phyloP scores from a whole-genome alignment of 306 rosid genomes.

The Begonia loranthoides region DNA sequence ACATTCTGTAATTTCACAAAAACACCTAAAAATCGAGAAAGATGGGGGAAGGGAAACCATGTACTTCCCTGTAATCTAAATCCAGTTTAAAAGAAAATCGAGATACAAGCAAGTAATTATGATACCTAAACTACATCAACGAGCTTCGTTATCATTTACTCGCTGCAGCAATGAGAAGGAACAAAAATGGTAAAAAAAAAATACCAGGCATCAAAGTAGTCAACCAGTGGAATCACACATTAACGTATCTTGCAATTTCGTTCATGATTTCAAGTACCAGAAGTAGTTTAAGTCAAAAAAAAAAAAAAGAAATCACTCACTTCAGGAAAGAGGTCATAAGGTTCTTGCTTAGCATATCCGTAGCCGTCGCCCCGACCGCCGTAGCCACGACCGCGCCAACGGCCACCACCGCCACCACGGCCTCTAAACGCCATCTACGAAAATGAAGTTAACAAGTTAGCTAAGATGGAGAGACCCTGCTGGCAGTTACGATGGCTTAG shows the following conservation, averaged over 20 bases:
- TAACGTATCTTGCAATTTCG: background rate
- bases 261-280: background rate
- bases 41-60: background rate
- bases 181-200: too few species aligned
- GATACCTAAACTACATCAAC: too few species aligned
- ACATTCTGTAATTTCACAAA: constrained; percentile 8
- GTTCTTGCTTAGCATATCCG: constrained; percentile 12
- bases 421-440: constrained; percentile 14
- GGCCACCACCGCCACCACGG: constrained; percentile 12
- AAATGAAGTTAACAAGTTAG: too few species aligned
- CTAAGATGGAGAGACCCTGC: too few species aligned
- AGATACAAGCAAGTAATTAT: too few species aligned
- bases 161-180: too few species aligned
- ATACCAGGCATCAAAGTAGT: background rate
- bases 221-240: background rate
- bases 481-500: too few species aligned
- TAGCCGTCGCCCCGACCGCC: constrained; percentile 7
- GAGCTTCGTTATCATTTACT: too few species aligned
- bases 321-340: constrained; percentile 11
- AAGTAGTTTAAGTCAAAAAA: background rate
- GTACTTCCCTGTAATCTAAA: too few species aligned
- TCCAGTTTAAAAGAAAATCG: too few species aligned
- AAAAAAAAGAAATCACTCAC: background rate
- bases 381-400: constrained; percentile 11
- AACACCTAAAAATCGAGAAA: background rate